A percentile compares a stretch with the other conserved stretches of the same genome.
These are phyloP conservation scores for Emericellopsis atlantica DNA, from an alignment of 2,329 filamentous ascomycete species.

Conservation along the genomic window DNA sequence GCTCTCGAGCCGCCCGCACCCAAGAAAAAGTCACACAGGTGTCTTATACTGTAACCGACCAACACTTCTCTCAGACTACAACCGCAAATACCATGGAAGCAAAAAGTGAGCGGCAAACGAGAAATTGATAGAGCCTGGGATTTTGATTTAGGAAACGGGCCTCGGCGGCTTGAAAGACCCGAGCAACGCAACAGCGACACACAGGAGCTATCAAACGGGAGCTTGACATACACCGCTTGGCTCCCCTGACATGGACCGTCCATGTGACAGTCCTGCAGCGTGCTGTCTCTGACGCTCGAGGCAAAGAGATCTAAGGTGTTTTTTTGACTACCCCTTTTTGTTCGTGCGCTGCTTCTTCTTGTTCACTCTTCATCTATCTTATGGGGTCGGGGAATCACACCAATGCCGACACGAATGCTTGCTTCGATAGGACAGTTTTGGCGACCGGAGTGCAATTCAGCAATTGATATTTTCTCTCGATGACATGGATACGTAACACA, in stretches of 20 bases:
- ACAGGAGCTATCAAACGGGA: background rate
- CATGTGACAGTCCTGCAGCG: background rate
- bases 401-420: conserved; percentile 21
- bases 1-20: conserved; percentile 78
- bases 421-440: conserved; percentile 34
- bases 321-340: conserved; percentile 3
- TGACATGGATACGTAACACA: background rate
- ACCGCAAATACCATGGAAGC: no score
- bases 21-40: conserved; percentile 65
- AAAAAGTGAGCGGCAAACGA: no score
- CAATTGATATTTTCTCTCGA: conserved; percentile 12
- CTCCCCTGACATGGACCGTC: background rate
- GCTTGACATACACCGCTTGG: background rate
- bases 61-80: no score
- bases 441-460: conserved; percentile 36
- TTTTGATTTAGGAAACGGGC: background rate
- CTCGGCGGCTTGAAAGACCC: background rate
- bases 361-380: conserved; percentile 5
- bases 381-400: conserved; percentile 12
- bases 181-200: background rate
- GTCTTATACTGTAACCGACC: conserved; percentile 48
- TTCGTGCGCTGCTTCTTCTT: conserved; percentile 7
- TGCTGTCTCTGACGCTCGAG: background rate
- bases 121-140: background rate
- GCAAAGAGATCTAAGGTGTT: conserved; percentile 3